phyloP scores from a whole-genome alignment of 2,329 filamentous ascomycete species.

The Xylogone sp. region DNA sequence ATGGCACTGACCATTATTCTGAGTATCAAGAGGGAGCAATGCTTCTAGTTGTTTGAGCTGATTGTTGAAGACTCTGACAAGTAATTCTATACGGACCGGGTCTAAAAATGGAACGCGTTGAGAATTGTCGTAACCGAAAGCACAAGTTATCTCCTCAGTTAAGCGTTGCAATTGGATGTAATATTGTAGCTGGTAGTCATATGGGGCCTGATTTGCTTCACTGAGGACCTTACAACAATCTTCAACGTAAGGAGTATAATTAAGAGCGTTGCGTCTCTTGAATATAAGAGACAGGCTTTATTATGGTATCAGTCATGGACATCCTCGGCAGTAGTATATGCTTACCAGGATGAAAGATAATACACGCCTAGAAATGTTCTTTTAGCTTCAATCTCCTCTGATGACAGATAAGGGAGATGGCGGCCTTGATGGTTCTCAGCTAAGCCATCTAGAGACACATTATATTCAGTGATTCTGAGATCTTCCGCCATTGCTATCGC shows the following conservation, averaged over 20 bases:
- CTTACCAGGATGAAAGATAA: slow-evolving; percentile 23
- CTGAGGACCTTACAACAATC: slow-evolving; percentile 18
- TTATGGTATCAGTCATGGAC: neutral
- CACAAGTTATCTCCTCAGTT: slow-evolving; percentile 21
- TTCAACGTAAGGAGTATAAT: slow-evolving; percentile 19
- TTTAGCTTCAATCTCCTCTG: slow-evolving; percentile 17
- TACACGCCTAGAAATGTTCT: slow-evolving; percentile 24
- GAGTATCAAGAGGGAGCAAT: slow-evolving; percentile 16
- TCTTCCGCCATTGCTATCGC: slow-evolving; percentile 13
- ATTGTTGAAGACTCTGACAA: slow-evolving; percentile 19
- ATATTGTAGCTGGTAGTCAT: slow-evolving; percentile 21
- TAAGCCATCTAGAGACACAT: neutral
- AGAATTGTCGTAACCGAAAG: slow-evolving; percentile 21
- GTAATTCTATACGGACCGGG: slow-evolving; percentile 17
- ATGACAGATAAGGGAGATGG: neutral
- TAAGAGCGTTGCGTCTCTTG: slow-evolving; percentile 22
- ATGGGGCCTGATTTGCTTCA: slow-evolving; percentile 12
- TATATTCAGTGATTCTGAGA: slow-evolving; percentile 17
- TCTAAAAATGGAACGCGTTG: slow-evolving; percentile 15
- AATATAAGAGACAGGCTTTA: slow-evolving; percentile 19
- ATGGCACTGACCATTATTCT: slow-evolving; percentile 17
- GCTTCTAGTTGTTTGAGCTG: slow-evolving; percentile 18
- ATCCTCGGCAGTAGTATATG: neutral
- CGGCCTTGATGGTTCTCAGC: slow-evolving; percentile 2
- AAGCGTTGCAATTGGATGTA: slow-evolving; percentile 21